Evolutionary conservation across 1,284 basidiomycete species (phyloP).

Genomic region (Hortiboletus rubellus): DNA sequence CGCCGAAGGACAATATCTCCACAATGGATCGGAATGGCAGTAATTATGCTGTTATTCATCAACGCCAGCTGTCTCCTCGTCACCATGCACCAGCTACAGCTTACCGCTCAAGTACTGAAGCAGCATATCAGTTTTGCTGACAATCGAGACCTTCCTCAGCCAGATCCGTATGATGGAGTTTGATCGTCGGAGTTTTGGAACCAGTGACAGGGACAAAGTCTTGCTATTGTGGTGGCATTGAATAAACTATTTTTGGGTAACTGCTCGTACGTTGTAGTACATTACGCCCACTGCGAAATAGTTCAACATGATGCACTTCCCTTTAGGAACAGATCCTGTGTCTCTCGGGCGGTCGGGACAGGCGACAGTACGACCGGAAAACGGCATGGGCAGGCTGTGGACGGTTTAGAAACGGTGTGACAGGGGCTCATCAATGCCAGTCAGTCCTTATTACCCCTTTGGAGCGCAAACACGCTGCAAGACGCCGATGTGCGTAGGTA

Average conservation of each 20-base stretch:
- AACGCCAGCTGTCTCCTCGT: constrained; percentile 25
- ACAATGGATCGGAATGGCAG: constrained; percentile 17
- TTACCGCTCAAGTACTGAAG: constrained; percentile 17
- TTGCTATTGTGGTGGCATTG: background rate
- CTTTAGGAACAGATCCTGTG: background rate
- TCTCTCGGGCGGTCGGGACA: background rate
- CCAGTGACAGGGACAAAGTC: background rate
- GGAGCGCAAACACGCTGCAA: background rate
- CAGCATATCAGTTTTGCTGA: constrained; percentile 23
- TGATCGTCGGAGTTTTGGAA: constrained; percentile 7
- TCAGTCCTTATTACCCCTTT: background rate
- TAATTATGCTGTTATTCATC: constrained; percentile 24
- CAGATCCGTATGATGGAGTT: constrained; percentile 33
- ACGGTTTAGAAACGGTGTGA: background rate
- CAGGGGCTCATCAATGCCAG: background rate
- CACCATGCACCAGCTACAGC: constrained; percentile 17
- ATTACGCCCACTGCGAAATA: background rate
- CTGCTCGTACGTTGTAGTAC: background rate
- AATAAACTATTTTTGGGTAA: constrained; percentile 7
- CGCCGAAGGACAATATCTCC: background rate
- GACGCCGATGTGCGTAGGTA: constrained; percentile 3
- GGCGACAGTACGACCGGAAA: background rate
- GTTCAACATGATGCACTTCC: background rate
- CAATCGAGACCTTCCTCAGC: constrained; percentile 30
- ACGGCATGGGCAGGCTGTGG: background rate